Conservation (phyloP, 441 rosid species). For the Viola pubescens region DNA sequence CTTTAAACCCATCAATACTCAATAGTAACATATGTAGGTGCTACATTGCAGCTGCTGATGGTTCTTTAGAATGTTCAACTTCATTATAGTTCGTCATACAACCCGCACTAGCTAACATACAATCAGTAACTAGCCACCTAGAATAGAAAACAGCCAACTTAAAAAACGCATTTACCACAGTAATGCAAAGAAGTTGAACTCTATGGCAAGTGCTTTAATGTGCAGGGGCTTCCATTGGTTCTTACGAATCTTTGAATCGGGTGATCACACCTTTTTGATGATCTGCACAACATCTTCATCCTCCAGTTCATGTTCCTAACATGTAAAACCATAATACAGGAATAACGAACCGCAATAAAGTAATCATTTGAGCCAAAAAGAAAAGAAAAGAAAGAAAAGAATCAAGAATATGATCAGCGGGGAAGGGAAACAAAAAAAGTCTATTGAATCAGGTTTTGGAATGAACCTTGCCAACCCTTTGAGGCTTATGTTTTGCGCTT, state of each 20-base stretch:
- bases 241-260: neutral
- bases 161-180: no score
- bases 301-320: conserved; percentile 93
- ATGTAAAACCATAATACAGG: conserved; percentile 6
- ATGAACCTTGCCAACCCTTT: conserved; percentile 94
- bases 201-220: neutral
- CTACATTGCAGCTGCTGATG: no score
- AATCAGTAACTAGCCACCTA: no score
- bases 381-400: neutral
- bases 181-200: neutral
- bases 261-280: conserved; percentile 65
- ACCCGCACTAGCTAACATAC: no score
- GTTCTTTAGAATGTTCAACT: no score
- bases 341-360: neutral
- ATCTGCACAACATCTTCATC: conserved; percentile 97
- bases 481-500: conserved; percentile 93
- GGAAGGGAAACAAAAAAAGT: neutral
- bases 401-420: neutral
- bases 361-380: no score
- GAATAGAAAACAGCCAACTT: no score
- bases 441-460: neutral
- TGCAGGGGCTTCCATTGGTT: neutral
- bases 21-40: no score
- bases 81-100: no score
- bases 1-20: no score